Base-by-base conservation (phyloP, 192 early-diverging fungal genomes). In the Mortierella hygrophila region DNA sequence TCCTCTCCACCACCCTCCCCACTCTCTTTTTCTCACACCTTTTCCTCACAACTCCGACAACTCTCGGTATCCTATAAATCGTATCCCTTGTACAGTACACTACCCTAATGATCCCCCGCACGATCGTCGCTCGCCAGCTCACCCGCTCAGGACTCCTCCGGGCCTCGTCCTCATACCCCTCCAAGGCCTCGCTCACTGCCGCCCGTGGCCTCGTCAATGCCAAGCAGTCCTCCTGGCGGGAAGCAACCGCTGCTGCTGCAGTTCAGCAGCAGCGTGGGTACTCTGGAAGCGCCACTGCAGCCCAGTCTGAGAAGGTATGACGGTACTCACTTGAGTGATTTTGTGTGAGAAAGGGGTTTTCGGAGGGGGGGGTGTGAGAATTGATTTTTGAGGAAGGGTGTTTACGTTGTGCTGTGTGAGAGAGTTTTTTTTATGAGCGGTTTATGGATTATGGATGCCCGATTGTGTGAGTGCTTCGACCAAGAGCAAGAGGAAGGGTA, bases 261-360 rank as follows among this genome's bases (percentile, higher is more conserved):
- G 40, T 60, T 75, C 60, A 70, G 35, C 74, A 82, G 47, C 47
- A 68, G 15, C 74, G 68, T 15, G 23, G 32, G 0, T 85, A 85
- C 63, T 80, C 83, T 26, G 78, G 78, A 38, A 85, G 83, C 55
- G 76, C 82, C 23, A 77, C 82, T 29, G 71, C 82, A 20, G 82
- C 82, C 38, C 82, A 83, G 82, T 83, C 82, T 21, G 82, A 83
- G 54, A 83, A 83, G 82, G 82, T 83, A 82, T 26, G 9, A 76
- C 16, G 18, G 60, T 29, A 10, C 3, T 54, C 41, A 35, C 10
- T 18, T 41, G 40, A 55, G 40, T 6, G 26, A 46, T 47, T 26
- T 42, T 38, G 38, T 8, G 10, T 20, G 21, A 35, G 73, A 13
- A 5, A 5, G 37, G 8, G 2, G 47, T 44, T 11, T 29, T 72